Base-by-base conservation (phyloP, 1,284 basidiomycete genomes). In the Cryptococcus sp. region DNA sequence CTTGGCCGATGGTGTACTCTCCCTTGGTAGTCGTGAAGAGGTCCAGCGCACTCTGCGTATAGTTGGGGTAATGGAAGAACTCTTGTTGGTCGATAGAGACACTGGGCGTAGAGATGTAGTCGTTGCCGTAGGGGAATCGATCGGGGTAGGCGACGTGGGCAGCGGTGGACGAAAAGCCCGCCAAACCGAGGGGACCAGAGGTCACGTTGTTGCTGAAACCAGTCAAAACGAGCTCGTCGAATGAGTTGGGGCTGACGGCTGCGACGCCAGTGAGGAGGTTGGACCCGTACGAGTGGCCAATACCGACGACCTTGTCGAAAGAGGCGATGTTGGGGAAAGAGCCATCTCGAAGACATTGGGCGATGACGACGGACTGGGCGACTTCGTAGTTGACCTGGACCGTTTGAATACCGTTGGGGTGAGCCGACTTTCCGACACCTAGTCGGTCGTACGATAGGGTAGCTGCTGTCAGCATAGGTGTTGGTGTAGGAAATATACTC, bases 31-130 rank as follows among this genome's bases (percentile, higher is more conserved):
- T 60, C 2, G 71, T 63, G 48, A 52, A 59, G 14, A 60, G 46
- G 28, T 57, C 42, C 45, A 63, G 51, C 16, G 63, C 55, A 1
- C 45, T 51, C 28, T 56, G 48, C 12, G 69, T 65, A 51, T 71
- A 76, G 62, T 65, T 66, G 21, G 71, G 71, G 26, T 71, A 74
- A 39, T 63, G 59, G 56, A 73, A 73, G 63, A 75, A 76, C 24
- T 53, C 60, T 22, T 62, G 44, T 44, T 73, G 67, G 48, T 74
- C 67, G 22, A 64, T 58, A 16, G 58, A 65, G 18, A 65, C 57
- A 18, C 55, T 59, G 26, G 60, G 60, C 1, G 71, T 70, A 32
- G 47, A 45, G 19, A 57, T 39, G 33, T 53, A 57, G 31, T 50
- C 45, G 40, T 6, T 42, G 25, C 41, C 41, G 12, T 35, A 32